These are phyloP conservation scores for Limnanthes douglasii DNA, from an alignment of 345 rosid species.

Conservation along the genomic window DNA sequence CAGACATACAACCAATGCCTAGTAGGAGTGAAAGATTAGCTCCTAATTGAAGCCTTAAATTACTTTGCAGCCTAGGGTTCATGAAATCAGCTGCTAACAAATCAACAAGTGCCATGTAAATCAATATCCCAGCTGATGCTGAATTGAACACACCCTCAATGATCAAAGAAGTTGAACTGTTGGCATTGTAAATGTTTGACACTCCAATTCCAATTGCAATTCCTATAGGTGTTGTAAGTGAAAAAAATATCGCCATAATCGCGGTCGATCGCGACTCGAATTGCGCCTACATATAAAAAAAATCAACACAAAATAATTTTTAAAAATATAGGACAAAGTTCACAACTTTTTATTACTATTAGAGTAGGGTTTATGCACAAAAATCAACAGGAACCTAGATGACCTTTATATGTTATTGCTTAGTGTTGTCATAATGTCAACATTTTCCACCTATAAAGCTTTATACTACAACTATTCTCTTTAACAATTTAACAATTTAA, in stretches of 20 bases:
- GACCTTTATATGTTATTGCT: too few relatives aligned
- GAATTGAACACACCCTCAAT: conserved; percentile 50
- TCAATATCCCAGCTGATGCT: conserved; percentile 60
- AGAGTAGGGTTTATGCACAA: too few relatives aligned
- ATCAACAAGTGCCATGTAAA: conserved; percentile 79
- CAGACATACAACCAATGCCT: conserved; percentile 51
- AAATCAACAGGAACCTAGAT: too few relatives aligned
- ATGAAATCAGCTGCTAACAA: conserved; percentile 60
- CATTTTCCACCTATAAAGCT: conserved; percentile 3
- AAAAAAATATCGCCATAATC: conserved; percentile 65
- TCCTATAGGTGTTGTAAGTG: conserved; percentile 48
- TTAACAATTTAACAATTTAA: too few relatives aligned
- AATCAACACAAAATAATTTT: background rate
- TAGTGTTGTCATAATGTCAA: conserved; percentile 17
- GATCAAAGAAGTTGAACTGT: conserved; percentile 28
- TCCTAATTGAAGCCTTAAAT: conserved; percentile 33
- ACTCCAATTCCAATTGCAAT: conserved; percentile 48
- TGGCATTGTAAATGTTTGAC: conserved; percentile 26
- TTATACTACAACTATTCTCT: too few relatives aligned
- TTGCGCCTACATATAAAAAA: conserved; percentile 19
- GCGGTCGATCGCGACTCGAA: conserved; percentile 24
- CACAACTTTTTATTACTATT: background rate
- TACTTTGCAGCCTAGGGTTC: conserved; percentile 38
- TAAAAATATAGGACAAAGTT: background rate
- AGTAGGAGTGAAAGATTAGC: conserved; percentile 40